A percentile compares a stretch with the other conserved stretches of the same genome.
Conservation (phyloP, 495 filamentous ascomycete genomes). For the Echria macrotheca region DNA sequence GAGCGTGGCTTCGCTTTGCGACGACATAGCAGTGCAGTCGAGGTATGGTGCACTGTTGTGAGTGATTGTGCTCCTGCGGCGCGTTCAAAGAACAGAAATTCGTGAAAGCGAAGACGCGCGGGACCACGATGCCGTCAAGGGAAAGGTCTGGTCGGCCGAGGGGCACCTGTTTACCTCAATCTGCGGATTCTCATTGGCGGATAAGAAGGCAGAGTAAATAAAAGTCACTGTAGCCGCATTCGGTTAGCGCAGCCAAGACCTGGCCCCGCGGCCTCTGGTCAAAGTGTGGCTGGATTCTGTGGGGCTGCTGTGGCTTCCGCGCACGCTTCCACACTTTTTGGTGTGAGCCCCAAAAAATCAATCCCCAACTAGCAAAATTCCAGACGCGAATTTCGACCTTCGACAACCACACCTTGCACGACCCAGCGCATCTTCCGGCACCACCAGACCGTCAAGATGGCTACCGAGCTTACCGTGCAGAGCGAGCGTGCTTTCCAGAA, state of each 20-base stretch:
- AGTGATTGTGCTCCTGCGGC: no score
- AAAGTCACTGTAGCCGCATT: not conserved
- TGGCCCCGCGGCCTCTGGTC: no score
- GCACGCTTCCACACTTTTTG: conserved; percentile 31
- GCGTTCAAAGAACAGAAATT: no score
- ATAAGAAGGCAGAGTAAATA: conserved; percentile 6
- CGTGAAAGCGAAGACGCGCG: no score
- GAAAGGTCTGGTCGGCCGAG: not conserved
- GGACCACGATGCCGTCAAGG: not conserved
- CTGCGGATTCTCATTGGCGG: not conserved
- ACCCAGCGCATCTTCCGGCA: conserved; percentile 26
- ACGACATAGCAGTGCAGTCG: no score
- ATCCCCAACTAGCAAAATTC: conserved; percentile 28
- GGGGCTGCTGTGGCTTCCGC: conserved; percentile 35
- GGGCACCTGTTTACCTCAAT: conserved; percentile 14
- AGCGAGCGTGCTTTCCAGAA: conserved; percentile 98
- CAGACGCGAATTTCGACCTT: conserved; percentile 16
- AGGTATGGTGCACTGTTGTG: no score
- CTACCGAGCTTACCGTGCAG: conserved; percentile 96
- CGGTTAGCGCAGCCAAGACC: no score
- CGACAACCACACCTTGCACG: conserved; percentile 13
- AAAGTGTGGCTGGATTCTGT: no score
- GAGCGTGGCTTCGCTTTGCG: conserved; percentile 40
- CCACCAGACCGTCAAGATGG: conserved; percentile 70
- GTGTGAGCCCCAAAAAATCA: conserved; percentile 24